phyloP scores from a whole-genome alignment of 257 asterid species.

The Penstemon newberryi region DNA sequence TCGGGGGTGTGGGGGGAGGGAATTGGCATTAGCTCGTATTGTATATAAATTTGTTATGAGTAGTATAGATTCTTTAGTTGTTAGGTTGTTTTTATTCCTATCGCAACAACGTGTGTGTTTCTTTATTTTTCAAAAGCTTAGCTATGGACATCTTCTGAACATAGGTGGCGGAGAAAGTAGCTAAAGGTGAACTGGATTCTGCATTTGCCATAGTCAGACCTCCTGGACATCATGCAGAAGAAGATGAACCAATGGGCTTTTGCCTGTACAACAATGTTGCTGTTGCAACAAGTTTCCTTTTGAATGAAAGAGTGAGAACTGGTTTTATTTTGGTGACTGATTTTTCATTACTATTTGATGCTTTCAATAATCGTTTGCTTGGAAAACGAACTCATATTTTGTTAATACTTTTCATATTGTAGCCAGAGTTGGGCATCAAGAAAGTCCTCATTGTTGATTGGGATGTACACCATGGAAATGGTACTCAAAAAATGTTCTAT shows the following conservation, averaged over 20 bases:
- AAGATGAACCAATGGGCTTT: conserved; percentile 88
- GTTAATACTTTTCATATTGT: conserved; percentile 25
- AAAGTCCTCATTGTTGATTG: conserved; percentile 91
- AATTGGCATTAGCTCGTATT: no score
- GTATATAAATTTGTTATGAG: background rate
- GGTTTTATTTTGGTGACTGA: conserved; percentile 15
- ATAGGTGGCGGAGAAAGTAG: conserved; percentile 88
- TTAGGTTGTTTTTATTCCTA: background rate
- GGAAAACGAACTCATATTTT: conserved; percentile 23
- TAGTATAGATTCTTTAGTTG: background rate
- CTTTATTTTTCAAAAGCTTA: background rate
- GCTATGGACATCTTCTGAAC: background rate
- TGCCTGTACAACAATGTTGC: conserved; percentile 91
- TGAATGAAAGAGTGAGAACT: conserved; percentile 76
- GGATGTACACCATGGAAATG: conserved; percentile 99
- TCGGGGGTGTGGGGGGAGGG: no score
- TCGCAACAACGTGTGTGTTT: background rate
- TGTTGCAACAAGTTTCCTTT: conserved; percentile 70
- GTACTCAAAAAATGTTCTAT: conserved; percentile 91
- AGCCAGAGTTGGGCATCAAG: conserved; percentile 76
- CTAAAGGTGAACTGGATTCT: conserved; percentile 77
- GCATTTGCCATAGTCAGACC: conserved; percentile 94
- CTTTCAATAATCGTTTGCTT: background rate
- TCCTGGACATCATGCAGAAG: conserved; percentile 98
- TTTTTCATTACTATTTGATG: background rate